Conservation (phyloP, 2,329 filamentous ascomycete species). For the Hymenoscyphus albidus region DNA sequence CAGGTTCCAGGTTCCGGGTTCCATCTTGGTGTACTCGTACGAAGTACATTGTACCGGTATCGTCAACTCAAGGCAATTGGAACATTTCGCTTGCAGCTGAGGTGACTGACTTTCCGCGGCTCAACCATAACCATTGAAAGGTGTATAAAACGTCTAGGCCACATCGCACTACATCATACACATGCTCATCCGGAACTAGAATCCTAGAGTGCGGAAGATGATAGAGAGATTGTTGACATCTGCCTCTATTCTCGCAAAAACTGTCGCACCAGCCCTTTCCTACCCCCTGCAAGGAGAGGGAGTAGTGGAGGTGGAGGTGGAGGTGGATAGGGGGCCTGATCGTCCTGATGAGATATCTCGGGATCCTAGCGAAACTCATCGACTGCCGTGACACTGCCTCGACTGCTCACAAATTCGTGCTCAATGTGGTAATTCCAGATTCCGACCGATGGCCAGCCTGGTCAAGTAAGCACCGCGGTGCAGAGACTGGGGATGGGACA, state of each 20-base stretch:
- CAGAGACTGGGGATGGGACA: neutral
- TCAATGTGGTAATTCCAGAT: neutral
- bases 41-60: no score
- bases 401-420: neutral
- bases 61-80: neutral
- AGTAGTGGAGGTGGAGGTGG: neutral
- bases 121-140: neutral
- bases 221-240: neutral
- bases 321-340: neutral
- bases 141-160: neutral
- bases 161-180: neutral
- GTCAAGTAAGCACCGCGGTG: neutral
- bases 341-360: neutral
- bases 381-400: neutral
- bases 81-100: neutral
- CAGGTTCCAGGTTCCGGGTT: neutral
- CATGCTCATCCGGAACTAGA: neutral
- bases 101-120: neutral
- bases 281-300: neutral
- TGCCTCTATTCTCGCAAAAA: neutral
- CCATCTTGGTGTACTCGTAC: neutral
- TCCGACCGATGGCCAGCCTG: neutral
- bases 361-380: neutral
- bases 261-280: neutral
- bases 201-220: no score